Percentiles rank a stretch among this genome's conserved stretches.
phyloP scores from a whole-genome alignment of 306 rosid species.

The Trifolium dubium region DNA sequence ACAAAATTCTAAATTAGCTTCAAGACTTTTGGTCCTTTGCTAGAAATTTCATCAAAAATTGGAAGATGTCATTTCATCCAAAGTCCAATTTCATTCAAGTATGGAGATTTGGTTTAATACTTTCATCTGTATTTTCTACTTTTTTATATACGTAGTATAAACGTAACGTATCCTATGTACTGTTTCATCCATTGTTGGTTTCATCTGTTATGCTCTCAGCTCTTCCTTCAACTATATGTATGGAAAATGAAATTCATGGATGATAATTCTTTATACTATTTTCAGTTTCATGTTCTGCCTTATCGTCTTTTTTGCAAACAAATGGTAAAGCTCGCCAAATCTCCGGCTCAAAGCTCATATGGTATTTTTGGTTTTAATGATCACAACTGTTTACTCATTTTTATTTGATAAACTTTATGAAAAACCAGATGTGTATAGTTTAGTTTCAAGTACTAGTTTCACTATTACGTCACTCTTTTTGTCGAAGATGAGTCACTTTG shows the following conservation, averaged over 20 bases:
- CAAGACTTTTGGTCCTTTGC: too few relatives aligned
- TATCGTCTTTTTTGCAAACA: background rate
- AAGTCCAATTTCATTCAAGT: too few relatives aligned
- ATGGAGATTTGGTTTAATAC: too few relatives aligned
- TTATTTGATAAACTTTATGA: background rate
- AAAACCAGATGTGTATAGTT: constrained; percentile 29
- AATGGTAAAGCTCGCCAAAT: background rate
- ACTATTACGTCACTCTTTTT: constrained; percentile 31
- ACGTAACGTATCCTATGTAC: too few relatives aligned
- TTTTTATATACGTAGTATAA: too few relatives aligned
- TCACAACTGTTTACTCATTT: background rate
- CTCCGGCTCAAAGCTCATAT: background rate
- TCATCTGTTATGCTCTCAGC: constrained; percentile 10
- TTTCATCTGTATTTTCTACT: too few relatives aligned
- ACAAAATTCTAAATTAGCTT: too few relatives aligned
- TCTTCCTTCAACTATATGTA: constrained; percentile 3
- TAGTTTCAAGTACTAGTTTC: constrained; percentile 21
- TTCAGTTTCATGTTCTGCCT: constrained; percentile 1
- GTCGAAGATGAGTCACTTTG: constrained; percentile 1
- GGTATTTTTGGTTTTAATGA: background rate
- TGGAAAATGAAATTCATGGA: background rate
- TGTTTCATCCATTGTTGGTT: background rate
- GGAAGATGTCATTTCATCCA: too few relatives aligned
- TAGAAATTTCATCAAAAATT: too few relatives aligned
- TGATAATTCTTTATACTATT: background rate